These are phyloP conservation scores for Geranium incanum DNA, from an alignment of 441 rosid species.

Conservation along the genomic window DNA sequence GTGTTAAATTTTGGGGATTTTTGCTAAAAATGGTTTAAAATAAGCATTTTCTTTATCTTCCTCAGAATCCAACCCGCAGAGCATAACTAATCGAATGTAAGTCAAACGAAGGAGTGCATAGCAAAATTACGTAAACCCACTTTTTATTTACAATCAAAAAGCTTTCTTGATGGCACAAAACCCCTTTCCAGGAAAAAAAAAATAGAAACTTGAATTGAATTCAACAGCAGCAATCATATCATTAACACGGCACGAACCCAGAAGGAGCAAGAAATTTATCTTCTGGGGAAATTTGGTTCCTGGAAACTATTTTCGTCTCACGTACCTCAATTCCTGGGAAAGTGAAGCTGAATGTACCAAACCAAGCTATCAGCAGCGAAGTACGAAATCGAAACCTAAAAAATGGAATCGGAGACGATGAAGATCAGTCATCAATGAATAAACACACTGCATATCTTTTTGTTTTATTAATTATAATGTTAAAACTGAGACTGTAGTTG, in stretches of 20 bases:
- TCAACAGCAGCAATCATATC: background rate
- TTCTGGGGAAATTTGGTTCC: background rate
- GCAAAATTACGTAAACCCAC: background rate
- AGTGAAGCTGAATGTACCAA: background rate
- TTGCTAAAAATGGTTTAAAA: background rate
- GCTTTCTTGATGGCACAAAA: background rate
- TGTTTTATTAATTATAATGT: too few species aligned
- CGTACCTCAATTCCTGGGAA: constrained; percentile 4
- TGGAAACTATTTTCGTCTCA: background rate
- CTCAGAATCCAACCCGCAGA: background rate
- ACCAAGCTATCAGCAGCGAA: background rate
- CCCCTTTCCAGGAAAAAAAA: background rate
- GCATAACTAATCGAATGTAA: background rate
- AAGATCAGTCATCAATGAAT: background rate
- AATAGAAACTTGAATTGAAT: background rate
- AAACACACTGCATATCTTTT: too few species aligned
- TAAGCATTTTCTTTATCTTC: background rate
- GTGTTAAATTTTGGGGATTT: background rate
- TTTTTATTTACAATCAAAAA: background rate
- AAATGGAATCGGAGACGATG: constrained; percentile 9
- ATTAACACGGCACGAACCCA: background rate
- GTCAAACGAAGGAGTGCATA: background rate
- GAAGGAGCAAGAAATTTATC: background rate
- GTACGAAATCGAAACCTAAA: constrained; percentile 6
- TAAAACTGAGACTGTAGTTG: background rate